Conservation (phyloP, 305 asterid genomes). For the Stenogyne calaminthoides region DNA sequence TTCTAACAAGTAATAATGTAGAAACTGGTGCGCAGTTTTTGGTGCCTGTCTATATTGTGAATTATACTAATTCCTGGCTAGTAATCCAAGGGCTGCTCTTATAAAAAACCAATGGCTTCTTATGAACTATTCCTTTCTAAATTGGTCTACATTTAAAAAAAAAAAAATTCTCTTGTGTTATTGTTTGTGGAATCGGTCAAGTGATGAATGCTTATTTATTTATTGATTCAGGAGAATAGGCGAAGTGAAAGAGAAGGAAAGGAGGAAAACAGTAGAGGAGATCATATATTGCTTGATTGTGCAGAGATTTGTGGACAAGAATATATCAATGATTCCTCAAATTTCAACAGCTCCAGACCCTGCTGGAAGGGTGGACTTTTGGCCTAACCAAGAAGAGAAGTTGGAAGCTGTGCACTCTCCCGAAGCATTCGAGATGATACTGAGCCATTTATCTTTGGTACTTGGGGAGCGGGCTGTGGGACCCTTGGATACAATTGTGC, state of each 20-base stretch:
- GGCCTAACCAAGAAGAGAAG: constrained; percentile 91
- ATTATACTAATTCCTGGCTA: too few species aligned
- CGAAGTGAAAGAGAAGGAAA: constrained; percentile 84
- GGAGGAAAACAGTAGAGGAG: constrained; percentile 75
- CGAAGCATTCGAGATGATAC: constrained; percentile 94
- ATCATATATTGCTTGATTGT: constrained; percentile 81
- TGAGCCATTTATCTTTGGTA: constrained; percentile 79
- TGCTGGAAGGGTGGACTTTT: constrained; percentile 70
- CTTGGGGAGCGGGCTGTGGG: constrained; percentile 82
- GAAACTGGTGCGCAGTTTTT: too few species aligned
- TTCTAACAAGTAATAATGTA: too few species aligned
- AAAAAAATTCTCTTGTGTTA: not conserved
- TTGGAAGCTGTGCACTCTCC: constrained; percentile 87
- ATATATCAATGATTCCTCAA: constrained; percentile 76
- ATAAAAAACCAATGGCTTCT: not conserved
- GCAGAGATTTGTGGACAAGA: constrained; percentile 65
- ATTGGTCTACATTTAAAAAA: not conserved
- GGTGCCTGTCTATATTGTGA: too few species aligned
- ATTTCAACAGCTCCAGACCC: constrained; percentile 69
- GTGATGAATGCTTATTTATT: not conserved
- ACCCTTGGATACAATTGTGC: constrained; percentile 63
- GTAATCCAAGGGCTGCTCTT: too few species aligned
- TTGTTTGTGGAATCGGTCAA: not conserved
- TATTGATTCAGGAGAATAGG: constrained; percentile 78
- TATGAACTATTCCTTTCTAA: not conserved